These are phyloP conservation scores for Dentiscutata heterogama DNA, from an alignment of 371 early-diverging fungal species.

Conservation along the genomic window DNA sequence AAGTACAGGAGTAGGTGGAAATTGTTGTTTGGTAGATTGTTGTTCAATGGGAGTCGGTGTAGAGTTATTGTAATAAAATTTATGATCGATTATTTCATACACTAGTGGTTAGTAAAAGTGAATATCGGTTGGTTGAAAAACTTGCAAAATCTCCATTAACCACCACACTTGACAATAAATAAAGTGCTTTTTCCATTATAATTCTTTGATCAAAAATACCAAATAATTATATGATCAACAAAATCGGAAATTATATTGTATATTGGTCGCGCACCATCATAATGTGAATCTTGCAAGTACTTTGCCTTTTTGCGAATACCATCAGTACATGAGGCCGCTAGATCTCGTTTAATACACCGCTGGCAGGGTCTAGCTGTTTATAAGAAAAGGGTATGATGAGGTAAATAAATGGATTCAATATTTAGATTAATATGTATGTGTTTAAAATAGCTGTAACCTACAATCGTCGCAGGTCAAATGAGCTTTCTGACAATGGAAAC, in stretches of 20 bases:
- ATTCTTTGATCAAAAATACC: too few species aligned
- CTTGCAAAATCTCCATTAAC: too few species aligned
- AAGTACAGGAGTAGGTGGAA: conserved; percentile 42
- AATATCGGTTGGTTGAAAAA: conserved; percentile 3
- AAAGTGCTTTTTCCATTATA: too few species aligned
- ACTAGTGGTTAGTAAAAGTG: conserved; percentile 32
- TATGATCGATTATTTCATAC: not conserved
- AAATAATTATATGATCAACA: not conserved
- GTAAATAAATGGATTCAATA: not conserved
- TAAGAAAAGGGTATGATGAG: not conserved
- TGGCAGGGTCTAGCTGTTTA: conserved; percentile 81
- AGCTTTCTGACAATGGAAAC: conserved; percentile 50
- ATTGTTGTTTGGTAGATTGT: not conserved
- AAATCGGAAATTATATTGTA: not conserved
- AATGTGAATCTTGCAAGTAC: conserved; percentile 70
- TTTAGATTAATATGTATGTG: not conserved
- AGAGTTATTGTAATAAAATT: conserved; percentile 27
- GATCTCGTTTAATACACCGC: conserved; percentile 83
- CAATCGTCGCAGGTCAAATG: conserved; percentile 49
- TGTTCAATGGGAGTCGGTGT: not conserved
- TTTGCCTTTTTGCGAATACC: conserved; percentile 84
- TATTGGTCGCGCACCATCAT: conserved; percentile 36
- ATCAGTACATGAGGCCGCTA: conserved; percentile 79
- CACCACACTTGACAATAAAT: too few species aligned
- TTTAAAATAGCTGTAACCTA: conserved; percentile 5